Base-by-base conservation (phyloP, 768 basidiomycete genomes). In the Gelatoporia subvermispora region DNA sequence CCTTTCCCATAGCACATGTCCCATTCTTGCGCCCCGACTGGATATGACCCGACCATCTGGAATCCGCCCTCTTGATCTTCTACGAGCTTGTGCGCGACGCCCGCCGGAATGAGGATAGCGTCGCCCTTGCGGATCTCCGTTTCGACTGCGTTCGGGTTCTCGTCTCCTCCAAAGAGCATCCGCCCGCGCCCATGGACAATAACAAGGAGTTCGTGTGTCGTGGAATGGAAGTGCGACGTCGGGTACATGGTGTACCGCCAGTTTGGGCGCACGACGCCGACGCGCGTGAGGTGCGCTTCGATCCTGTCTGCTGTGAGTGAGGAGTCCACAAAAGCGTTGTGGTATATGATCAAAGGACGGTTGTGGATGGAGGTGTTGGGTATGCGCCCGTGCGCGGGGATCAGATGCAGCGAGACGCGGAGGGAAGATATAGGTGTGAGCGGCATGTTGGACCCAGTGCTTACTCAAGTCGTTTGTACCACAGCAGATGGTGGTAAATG, bases 201-300 rank as follows among this genome's bases (percentile, higher is more conserved):
- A 40, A 65, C 65, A 47, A 74, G 54, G 15, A 75, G 62, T 48
- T 73, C 71, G 63, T 74, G 68, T 9, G 68, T 67, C 35, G 69
- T 72, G n/a, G 66, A 67, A 51, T 75, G 71, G 55, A 68, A 75
- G 53, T 75, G 72, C 21, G 66, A 63, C 22, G 60, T 60, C 37
- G 46, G 53, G 60, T 72, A 73, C 70, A 72, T 72, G 21, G 69
- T 65, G 57, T 68, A 75, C 13, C 67, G 65, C 72, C 73, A 73
- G 47, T 67, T 63, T 3, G 72, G 72, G 31, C 50, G 49, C n/a
- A 66, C 65, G 16, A 68, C 66, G 10, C 65, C 70, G 22, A 67
- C 55, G 23, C 48, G 57, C 15, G 39, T 39, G 28, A 75, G 52
- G 52, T 73, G 68, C 16, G 60, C 50, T 43, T n/a, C 70, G 47